Conservation (phyloP, 1,284 basidiomycete genomes). For the Mycena sp. region DNA sequence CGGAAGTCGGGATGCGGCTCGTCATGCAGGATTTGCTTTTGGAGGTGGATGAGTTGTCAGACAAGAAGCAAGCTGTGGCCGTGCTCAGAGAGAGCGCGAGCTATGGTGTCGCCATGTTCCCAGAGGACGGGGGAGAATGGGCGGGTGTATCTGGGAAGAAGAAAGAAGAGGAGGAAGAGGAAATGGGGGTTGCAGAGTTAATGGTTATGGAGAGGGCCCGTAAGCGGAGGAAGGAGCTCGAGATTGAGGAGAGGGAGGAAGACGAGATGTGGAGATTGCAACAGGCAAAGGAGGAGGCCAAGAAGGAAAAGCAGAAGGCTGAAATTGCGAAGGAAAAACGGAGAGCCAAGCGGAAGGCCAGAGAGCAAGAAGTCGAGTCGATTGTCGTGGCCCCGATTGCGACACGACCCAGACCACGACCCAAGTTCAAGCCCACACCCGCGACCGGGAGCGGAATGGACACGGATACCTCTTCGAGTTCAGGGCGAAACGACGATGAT, state of each 20-base stretch:
- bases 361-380: slow-evolving; percentile 16
- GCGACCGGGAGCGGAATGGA: slow-evolving; percentile 18
- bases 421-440: slow-evolving; percentile 18
- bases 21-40: slow-evolving; percentile 74
- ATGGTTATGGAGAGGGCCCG: slow-evolving; percentile 75
- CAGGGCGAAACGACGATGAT: not conserved
- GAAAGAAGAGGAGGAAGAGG: slow-evolving; percentile 37
- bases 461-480: slow-evolving; percentile 17
- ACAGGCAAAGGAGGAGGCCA: slow-evolving; percentile 37
- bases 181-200: slow-evolving; percentile 58
- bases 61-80: slow-evolving; percentile 53
- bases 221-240: slow-evolving; percentile 67
- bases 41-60: slow-evolving; percentile 41
- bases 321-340: slow-evolving; percentile 36
- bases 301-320: slow-evolving; percentile 37
- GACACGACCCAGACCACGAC: slow-evolving; percentile 20
- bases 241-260: slow-evolving; percentile 62
- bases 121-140: slow-evolving; percentile 58
- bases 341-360: slow-evolving; percentile 19
- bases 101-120: slow-evolving; percentile 86
- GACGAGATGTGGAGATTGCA: slow-evolving; percentile 43
- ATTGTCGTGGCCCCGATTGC: not conserved
- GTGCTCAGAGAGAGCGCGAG: slow-evolving; percentile 77
- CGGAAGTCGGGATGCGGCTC: slow-evolving; percentile 76
- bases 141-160: slow-evolving; percentile 44